phyloP scores from a whole-genome alignment of 805 yeast species.

The Pichia nanzhaoensis region DNA sequence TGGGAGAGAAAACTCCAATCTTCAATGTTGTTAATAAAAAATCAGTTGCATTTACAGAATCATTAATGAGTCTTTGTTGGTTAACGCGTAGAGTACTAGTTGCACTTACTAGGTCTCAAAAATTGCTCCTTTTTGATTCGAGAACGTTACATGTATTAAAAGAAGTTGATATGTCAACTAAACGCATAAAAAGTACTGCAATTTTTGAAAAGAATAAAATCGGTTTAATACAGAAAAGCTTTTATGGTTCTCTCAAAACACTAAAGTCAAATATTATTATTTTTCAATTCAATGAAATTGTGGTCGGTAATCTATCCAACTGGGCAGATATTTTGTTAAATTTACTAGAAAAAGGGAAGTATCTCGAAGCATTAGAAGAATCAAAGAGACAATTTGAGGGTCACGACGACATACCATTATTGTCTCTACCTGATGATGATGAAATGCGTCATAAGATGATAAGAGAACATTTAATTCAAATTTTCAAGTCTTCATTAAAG shows the following conservation, averaged over 20 bases:
- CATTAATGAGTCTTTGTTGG: conserved; percentile 56
- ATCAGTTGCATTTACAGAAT: conserved; percentile 40
- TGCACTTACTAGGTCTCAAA: conserved; percentile 40
- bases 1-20: conserved; percentile 19
- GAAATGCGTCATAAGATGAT: conserved; percentile 42
- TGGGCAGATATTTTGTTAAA: conserved; percentile 64
- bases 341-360: conserved; percentile 42
- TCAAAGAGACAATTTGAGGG: conserved; percentile 50
- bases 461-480: conserved; percentile 45
- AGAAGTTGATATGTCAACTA: conserved; percentile 33
- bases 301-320: conserved; percentile 51
- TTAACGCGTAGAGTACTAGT: conserved; percentile 34
- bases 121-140: conserved; percentile 37
- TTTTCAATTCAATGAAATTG: conserved; percentile 45
- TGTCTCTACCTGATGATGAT: conserved; percentile 50
- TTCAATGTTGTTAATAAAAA: conserved; percentile 35
- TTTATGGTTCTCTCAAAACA: conserved; percentile 29
- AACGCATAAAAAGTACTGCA: conserved; percentile 29
- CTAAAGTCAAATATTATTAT: conserved; percentile 44
- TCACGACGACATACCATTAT: conserved; percentile 39
- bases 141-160: conserved; percentile 32
- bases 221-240: conserved; percentile 16
- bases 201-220: conserved; percentile 12
- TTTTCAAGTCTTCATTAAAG: conserved; percentile 47
- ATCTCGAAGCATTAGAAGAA: conserved; percentile 48